These are phyloP conservation scores for Lentinula lateritia DNA, from an alignment of 768 basidiomycete species.

Conservation along the genomic window DNA sequence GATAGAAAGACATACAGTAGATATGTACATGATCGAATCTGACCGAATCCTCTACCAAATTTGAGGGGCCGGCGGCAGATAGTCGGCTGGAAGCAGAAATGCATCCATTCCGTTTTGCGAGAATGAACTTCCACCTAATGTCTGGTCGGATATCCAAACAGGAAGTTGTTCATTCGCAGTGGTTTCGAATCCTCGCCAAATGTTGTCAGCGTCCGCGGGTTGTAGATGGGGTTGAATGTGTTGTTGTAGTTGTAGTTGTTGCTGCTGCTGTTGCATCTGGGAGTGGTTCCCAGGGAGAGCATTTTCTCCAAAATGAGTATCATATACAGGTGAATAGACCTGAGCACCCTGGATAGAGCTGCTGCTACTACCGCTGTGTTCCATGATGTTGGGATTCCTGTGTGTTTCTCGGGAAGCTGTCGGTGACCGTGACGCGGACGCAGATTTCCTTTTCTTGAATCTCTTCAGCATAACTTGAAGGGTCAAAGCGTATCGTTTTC, in stretches of 20 bases:
- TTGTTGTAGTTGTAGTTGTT: constrained; percentile 12
- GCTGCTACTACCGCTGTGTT: constrained; percentile 39
- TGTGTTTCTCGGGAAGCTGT: constrained; percentile 50
- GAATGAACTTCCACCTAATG: constrained; percentile 68
- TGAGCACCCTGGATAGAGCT: constrained; percentile 28
- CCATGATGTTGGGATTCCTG: constrained; percentile 26
- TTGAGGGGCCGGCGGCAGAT: constrained; percentile 63
- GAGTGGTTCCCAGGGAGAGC: constrained; percentile 16
- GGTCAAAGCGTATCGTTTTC: constrained; percentile 87
- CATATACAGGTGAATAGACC: constrained; percentile 58
- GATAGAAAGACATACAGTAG: background rate
- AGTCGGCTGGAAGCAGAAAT: constrained; percentile 73
- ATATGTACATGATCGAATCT: constrained; percentile 5
- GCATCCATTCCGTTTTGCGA: constrained; percentile 83
- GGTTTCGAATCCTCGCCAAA: constrained; percentile 72
- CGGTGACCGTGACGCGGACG: constrained; percentile 58
- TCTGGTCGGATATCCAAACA: constrained; percentile 84
- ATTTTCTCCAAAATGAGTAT: constrained; percentile 29
- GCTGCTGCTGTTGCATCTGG: constrained; percentile 11
- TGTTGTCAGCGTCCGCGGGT: constrained; percentile 52
- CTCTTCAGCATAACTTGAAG: constrained; percentile 86
- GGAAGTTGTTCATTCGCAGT: constrained; percentile 72
- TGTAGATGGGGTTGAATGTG: constrained; percentile 17
- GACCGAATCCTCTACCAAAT: constrained; percentile 52
- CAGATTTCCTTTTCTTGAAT: constrained; percentile 52